Conservation (phyloP, 2,329 filamentous ascomycete species). For the Talaromyces sp. region DNA sequence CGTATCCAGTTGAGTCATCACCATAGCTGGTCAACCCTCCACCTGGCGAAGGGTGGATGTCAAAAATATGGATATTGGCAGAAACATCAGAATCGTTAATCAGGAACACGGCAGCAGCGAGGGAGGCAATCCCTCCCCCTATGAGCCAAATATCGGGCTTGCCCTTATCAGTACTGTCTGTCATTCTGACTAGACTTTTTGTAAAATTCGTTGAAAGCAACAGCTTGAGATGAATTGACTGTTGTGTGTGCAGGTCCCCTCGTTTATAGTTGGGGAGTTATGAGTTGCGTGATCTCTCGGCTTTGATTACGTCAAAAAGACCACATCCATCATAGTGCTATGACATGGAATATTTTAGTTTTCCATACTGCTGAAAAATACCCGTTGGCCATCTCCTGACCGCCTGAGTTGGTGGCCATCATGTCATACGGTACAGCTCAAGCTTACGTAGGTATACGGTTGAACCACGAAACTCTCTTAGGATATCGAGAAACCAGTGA, state of each 20-base stretch:
- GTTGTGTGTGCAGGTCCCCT: neutral
- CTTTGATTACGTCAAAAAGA: neutral
- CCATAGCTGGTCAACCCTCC: constrained; percentile 28
- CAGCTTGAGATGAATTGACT: neutral
- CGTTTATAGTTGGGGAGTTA: neutral
- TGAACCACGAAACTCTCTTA: neutral
- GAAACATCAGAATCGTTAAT: constrained; percentile 32
- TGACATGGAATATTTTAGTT: neutral
- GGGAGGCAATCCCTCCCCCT: constrained; percentile 35
- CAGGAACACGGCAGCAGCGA: constrained; percentile 32
- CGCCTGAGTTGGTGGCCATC: neutral
- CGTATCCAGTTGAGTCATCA: constrained; percentile 28
- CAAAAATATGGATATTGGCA: constrained; percentile 32
- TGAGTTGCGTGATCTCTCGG: neutral
- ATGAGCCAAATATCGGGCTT: constrained; percentile 25
- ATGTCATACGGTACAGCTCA: neutral
- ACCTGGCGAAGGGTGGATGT: constrained; percentile 25
- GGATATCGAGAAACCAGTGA: neutral
- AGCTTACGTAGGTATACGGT: neutral
- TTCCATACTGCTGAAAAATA: neutral
- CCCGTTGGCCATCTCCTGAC: neutral
- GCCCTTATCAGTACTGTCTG: neutral
- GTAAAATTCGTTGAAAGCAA: neutral
- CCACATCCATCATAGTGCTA: neutral
- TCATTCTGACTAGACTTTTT: neutral